These are phyloP conservation scores for Ceriops tagal DNA, from an alignment of 345 rosid genomes.

Conservation along the genomic window DNA sequence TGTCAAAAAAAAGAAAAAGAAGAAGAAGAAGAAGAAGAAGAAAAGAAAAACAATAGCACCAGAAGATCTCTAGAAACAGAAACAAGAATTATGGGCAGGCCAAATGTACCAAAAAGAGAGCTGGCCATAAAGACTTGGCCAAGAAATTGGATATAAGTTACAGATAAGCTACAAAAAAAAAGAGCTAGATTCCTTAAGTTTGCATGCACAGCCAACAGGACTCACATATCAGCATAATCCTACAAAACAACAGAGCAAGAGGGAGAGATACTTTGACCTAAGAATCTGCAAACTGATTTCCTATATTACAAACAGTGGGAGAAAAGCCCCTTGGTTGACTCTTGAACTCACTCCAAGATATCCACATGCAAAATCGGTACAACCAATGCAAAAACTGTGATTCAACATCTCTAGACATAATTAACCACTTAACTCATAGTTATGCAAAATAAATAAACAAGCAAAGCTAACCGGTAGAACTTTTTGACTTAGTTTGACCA, in stretches of 20 bases:
- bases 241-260: not conserved
- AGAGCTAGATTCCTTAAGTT: not conserved
- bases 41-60: not conserved
- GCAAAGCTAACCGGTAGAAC: constrained; percentile 24
- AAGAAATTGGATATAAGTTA: not conserved
- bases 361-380: not conserved
- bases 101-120: not conserved
- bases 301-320: not conserved
- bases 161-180: not conserved
- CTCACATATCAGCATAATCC: too few species aligned
- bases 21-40: too few species aligned
- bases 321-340: not conserved
- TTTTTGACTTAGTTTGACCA: constrained; percentile 30
- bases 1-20: too few species aligned
- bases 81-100: not conserved
- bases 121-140: not conserved
- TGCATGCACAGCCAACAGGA: not conserved
- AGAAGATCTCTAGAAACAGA: not conserved
- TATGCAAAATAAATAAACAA: not conserved
- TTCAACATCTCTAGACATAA: not conserved
- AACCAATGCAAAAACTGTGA: not conserved
- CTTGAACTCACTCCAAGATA: not conserved
- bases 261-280: not conserved
- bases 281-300: not conserved
- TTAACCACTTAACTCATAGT: not conserved